phyloP scores from a whole-genome alignment of 2,329 filamentous ascomycete genomes.

The Trichothecium sympodiale region DNA sequence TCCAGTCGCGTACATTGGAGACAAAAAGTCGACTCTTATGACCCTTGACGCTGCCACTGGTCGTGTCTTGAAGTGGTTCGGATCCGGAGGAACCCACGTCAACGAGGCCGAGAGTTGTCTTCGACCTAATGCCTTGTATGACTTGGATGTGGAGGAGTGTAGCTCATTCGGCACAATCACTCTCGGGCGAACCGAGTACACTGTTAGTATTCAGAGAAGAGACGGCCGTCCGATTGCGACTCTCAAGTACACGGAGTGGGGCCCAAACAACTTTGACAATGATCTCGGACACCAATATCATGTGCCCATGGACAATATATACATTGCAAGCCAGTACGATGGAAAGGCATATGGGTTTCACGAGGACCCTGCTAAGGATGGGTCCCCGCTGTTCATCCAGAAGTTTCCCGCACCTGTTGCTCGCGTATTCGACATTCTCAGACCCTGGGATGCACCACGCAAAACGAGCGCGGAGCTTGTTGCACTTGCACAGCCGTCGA shows the following conservation, averaged over 20 bases:
- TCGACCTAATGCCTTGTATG: constrained; percentile 53
- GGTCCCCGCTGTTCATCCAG: constrained; percentile 51
- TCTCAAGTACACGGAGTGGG: constrained; percentile 89
- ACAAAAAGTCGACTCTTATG: constrained; percentile 83
- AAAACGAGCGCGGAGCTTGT: constrained; percentile 67
- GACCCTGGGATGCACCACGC: constrained; percentile 51
- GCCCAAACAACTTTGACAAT: constrained; percentile 78
- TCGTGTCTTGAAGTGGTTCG: constrained; percentile 73
- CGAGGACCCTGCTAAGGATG: constrained; percentile 40
- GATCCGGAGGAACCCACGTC: constrained; percentile 56
- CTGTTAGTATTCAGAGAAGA: constrained; percentile 68
- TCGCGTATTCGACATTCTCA: constrained; percentile 78
- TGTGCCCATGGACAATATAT: constrained; percentile 71
- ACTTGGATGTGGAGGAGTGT: constrained; percentile 63
- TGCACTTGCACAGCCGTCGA: constrained; percentile 73
- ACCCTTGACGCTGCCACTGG: constrained; percentile 83
- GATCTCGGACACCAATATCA: constrained; percentile 80
- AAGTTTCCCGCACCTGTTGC: constrained; percentile 69
- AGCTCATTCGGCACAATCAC: constrained; percentile 71
- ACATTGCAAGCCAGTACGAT: constrained; percentile 79
- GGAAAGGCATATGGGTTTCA: constrained; percentile 60
- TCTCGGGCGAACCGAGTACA: constrained; percentile 81
- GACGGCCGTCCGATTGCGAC: constrained; percentile 73
- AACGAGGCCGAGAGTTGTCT: constrained; percentile 67
- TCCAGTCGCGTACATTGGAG: constrained; percentile 77